phyloP scores from a whole-genome alignment of 805 yeast genomes.

The Suhomyces xylopsoci region DNA sequence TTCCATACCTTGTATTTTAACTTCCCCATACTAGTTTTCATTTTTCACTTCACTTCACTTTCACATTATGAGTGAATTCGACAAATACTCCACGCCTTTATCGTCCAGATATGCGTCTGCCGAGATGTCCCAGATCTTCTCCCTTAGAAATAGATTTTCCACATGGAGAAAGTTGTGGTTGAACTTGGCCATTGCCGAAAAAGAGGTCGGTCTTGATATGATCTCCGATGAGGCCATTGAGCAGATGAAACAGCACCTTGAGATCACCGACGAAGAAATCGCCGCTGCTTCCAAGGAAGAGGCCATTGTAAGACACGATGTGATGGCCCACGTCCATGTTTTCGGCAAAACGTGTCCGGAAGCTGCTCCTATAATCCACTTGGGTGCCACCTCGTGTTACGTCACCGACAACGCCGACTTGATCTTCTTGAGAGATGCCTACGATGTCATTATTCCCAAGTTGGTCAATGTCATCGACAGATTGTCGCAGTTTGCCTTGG shows the following conservation, averaged over 20 bases:
- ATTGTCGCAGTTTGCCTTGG: constrained; percentile 79
- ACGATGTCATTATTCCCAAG: constrained; percentile 89
- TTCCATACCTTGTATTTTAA: too few species aligned
- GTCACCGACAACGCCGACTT: constrained; percentile 98
- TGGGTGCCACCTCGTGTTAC: constrained; percentile 97
- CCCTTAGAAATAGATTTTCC: constrained; percentile 88
- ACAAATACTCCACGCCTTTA: constrained; percentile 86
- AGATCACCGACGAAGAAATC: constrained; percentile 90
- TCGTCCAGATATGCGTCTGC: constrained; percentile 97
- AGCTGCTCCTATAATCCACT: constrained; percentile 96
- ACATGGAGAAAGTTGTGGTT: constrained; percentile 99
- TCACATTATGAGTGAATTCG: constrained; percentile 45
- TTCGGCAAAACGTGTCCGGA: constrained; percentile 91
- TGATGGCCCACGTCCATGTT: constrained; percentile 98
- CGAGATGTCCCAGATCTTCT: constrained; percentile 93
- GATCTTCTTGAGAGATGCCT: constrained; percentile 93
- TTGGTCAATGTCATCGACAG: constrained; percentile 94
- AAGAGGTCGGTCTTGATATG: constrained; percentile 80
- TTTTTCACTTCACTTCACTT: too few species aligned
- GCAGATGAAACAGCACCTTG: constrained; percentile 75
- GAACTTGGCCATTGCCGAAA: constrained; percentile 92
- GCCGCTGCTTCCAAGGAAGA: constrained; percentile 87
- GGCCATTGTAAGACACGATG: constrained; percentile 98
- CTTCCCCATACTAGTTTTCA: too few species aligned
- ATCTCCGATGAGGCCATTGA: constrained; percentile 89